phyloP scores from a whole-genome alignment of 2,329 filamentous ascomycete species.

The Arthrobotrys pseudoclavata region DNA sequence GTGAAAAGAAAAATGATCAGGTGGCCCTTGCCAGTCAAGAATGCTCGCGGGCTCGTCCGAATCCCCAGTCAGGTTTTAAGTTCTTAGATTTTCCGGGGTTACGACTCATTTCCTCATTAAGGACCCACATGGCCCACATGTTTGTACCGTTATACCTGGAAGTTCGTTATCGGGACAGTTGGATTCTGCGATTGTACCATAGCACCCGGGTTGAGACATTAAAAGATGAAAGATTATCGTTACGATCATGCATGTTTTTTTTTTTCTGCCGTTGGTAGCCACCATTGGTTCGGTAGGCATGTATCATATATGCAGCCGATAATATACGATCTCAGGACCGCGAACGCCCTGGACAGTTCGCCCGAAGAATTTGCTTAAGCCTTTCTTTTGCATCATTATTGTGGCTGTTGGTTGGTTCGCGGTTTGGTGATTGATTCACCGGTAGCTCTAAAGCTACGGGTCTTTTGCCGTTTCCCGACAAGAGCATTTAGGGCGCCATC shows the following conservation, averaged over 20 bases:
- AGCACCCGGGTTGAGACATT: conserved; percentile 10
- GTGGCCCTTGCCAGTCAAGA: conserved; percentile 12
- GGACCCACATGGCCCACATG: conserved; percentile 23
- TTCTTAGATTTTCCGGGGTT: conserved; percentile 8
- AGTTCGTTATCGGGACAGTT: neutral
- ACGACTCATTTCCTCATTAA: conserved; percentile 4
- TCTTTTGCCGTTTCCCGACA: conserved; percentile 21
- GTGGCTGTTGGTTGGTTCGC: conserved; percentile 11
- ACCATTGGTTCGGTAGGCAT: neutral
- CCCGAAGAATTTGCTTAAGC: conserved; percentile 6
- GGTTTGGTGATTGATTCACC: conserved; percentile 16
- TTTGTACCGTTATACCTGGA: conserved; percentile 17
- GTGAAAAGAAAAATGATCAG: conserved; percentile 1
- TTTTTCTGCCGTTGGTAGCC: conserved; percentile 35
- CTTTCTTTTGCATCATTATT: neutral
- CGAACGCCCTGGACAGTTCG: neutral
- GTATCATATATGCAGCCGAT: neutral
- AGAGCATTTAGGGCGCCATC: conserved; percentile 12
- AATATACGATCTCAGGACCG: neutral
- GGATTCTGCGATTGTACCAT: conserved; percentile 17
- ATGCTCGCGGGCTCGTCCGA: conserved; percentile 22
- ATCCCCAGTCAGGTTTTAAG: neutral
- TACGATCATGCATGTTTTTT: conserved; percentile 14
- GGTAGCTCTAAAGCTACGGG: neutral
- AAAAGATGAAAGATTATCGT: neutral